Base-by-base conservation (phyloP, 768 basidiomycete genomes). In the Austroboletus festivus region DNA sequence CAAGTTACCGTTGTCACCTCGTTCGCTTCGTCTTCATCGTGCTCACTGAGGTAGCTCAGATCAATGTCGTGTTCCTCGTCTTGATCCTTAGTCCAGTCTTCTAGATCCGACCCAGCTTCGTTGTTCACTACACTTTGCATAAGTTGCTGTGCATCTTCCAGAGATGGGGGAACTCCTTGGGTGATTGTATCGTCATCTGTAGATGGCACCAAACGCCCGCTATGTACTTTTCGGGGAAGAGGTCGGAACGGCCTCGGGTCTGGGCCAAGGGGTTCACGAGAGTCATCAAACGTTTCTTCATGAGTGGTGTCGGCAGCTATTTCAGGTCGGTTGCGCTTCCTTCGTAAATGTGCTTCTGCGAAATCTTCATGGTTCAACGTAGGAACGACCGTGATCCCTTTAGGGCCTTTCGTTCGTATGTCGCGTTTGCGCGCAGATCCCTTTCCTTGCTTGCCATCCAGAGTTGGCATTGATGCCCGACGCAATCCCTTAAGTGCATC, bases 11-110 rank as follows among this genome's bases (percentile, higher is more conserved):
- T 48, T 41, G n/a, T 51, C 47, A 38, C 46, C 6, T 53, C 44
- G 13, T 38, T 42, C 21, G 24, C 41, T 40, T 55, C 52, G 8
- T 51, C 52, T 33, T 40, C 12, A 44, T 59, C 48, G 15, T 47
- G 34, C 11, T 15, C 53, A 4, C 23, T 22, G 24, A 44, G 34
- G 15, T 49, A 48, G 8, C 51, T 54, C 18, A 16, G 24, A 33
- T 57, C 65, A 1, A 23, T 31, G 6, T 67, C 56, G 4, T 46
- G 44, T 28, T 59, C 62, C 8, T 55, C 34, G n/a, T 56, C 57
- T 41, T 53, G 52, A 42, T 56, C 57, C 38, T 53, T 50, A 42
- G 53, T 67, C 64, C 64, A 66, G 26, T 66, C 57, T 40, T 44
- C 46, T 19, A 60, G 2, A 6, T 55, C 51, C 9, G 41, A 13